A percentile compares a stretch with the other conserved stretches of the same genome.
These are phyloP conservation scores for Chamaecyparis obtusa DNA, from an alignment of 75 land plant species.

Conservation along the genomic window DNA sequence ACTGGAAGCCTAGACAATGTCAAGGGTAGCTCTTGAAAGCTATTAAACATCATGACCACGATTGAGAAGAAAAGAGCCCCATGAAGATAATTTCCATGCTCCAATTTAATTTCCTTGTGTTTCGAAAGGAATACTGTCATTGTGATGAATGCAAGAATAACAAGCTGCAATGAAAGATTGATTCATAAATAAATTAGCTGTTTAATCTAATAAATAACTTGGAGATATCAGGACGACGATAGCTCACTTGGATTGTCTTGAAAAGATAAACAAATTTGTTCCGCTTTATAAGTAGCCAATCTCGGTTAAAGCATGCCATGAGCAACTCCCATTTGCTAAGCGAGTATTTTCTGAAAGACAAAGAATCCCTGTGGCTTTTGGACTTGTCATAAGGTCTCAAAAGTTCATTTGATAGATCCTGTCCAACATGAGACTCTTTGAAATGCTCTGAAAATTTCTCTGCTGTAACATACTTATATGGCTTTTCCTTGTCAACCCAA, in stretches of 20 bases:
- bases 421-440: slow-evolving; percentile 34
- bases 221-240: neutral
- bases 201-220: too few relatives aligned
- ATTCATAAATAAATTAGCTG: neutral
- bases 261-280: slow-evolving; percentile 70
- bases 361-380: slow-evolving; percentile 23
- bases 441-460: slow-evolving; percentile 50
- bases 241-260: slow-evolving; percentile 60
- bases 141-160: slow-evolving; percentile 28
- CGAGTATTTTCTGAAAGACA: slow-evolving; percentile 41
- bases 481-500: slow-evolving; percentile 40
- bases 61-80: slow-evolving; percentile 27
- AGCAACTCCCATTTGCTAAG: slow-evolving; percentile 58
- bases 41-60: too few relatives aligned
- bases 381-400: slow-evolving; percentile 47
- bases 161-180: slow-evolving; percentile 25
- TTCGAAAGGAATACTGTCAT: slow-evolving; percentile 74
- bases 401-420: slow-evolving; percentile 33
- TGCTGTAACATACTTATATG: slow-evolving; percentile 54
- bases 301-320: slow-evolving; percentile 57
- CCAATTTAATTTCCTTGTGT: slow-evolving; percentile 29
- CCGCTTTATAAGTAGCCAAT: slow-evolving; percentile 65
- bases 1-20: too few relatives aligned
- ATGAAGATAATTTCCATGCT: slow-evolving; percentile 35
- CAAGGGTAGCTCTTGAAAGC: too few relatives aligned